phyloP scores from a whole-genome alignment of 352 stramenopile genomes.

The Phytophthora chlamydospora region DNA sequence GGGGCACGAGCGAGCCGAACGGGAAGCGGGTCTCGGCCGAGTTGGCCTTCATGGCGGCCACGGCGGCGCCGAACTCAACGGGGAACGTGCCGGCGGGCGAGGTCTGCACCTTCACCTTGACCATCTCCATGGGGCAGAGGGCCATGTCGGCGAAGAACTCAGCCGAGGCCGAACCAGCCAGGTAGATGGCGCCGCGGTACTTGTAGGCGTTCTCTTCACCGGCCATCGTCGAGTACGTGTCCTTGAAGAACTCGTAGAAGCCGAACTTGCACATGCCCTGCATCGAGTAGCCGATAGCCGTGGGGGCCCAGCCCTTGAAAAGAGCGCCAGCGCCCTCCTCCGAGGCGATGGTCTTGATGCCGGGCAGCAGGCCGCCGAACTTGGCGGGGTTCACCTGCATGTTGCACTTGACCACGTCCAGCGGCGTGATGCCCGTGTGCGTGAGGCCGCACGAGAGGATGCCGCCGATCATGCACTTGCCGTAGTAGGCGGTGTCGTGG shows the following conservation, averaged over 20 bases:
- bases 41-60: slow-evolving; percentile 90
- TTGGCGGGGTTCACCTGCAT: slow-evolving; percentile 93
- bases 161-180: slow-evolving; percentile 92
- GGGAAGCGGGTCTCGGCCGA: slow-evolving; percentile 90
- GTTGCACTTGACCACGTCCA: slow-evolving; percentile 96
- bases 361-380: slow-evolving; percentile 80
- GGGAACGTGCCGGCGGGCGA: slow-evolving; percentile 91
- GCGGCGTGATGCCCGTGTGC: slow-evolving; percentile 92
- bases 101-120: slow-evolving; percentile 95
- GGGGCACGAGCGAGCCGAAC: slow-evolving; percentile 91
- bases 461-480: slow-evolving; percentile 94
- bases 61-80: slow-evolving; percentile 83
- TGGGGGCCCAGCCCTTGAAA: slow-evolving; percentile 93
- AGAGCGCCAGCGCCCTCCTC: slow-evolving; percentile 85
- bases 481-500: slow-evolving; percentile 93
- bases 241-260: slow-evolving; percentile 97
- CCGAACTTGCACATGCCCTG: slow-evolving; percentile 95
- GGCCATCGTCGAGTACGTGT: slow-evolving; percentile 91
- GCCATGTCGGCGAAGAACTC: slow-evolving; percentile 95
- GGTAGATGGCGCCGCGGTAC: slow-evolving; percentile 92
- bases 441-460: slow-evolving; percentile 93
- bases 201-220: slow-evolving; percentile 93
- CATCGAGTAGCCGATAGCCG: slow-evolving; percentile 91
- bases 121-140: slow-evolving; percentile 95
- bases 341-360: slow-evolving; percentile 86